A percentile compares a stretch with the other conserved stretches of the same genome.
Evolutionary conservation across 257 asterid genomes (phyloP).

Genomic region (Solanum arcanum): DNA sequence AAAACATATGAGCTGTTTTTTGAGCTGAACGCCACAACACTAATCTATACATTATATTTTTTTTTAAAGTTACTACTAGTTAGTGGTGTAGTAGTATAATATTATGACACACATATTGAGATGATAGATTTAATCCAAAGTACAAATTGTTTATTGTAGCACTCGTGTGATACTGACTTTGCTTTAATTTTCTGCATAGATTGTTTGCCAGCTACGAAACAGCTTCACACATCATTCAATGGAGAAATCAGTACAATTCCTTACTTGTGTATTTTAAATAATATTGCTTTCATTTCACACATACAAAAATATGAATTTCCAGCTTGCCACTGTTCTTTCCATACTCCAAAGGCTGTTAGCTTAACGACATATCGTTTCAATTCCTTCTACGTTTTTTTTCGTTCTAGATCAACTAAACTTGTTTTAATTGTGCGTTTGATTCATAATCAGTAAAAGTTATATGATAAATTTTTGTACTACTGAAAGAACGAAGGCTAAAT

Average conservation of each 20-base stretch:
- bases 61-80: neutral
- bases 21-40: neutral
- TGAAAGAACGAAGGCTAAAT: neutral
- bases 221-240: neutral
- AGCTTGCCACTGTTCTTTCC: neutral
- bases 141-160: neutral
- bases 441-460: rapidly evolving
- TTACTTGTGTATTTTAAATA: neutral
- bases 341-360: neutral
- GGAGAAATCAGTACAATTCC: neutral
- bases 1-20: neutral
- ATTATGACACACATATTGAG: neutral
- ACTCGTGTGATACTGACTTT: neutral
- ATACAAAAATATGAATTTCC: neutral
- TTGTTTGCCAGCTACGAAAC: neutral
- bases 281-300: neutral
- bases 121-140: neutral
- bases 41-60: neutral
- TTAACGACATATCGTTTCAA: neutral
- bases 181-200: neutral
- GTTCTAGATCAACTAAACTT: neutral
- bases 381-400: neutral
- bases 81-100: neutral
- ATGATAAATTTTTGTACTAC: neutral
- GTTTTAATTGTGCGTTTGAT: neutral